Evolutionary conservation across 805 yeast species (phyloP).

Genomic region (Kodamaea laetipori): DNA sequence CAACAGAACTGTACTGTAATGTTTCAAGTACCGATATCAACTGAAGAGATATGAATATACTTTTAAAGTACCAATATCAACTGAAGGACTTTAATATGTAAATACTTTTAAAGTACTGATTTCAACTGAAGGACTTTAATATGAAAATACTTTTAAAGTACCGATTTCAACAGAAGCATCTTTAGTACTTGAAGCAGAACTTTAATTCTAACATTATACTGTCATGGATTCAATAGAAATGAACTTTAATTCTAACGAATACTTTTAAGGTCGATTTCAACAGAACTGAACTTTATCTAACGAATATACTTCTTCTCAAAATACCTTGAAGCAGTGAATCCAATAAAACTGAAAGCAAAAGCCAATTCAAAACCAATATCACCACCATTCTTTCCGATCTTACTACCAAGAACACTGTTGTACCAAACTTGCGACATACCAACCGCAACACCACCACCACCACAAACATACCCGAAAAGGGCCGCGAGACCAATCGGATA

Average conservation of each 20-base stretch:
- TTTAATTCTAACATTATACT: too few relatives aligned
- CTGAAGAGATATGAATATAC: not conserved
- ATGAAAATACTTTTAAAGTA: too few relatives aligned
- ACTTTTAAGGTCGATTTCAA: too few relatives aligned
- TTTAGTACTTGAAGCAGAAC: too few relatives aligned
- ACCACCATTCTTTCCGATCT: slow-evolving; percentile 70
- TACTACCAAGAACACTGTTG: slow-evolving; percentile 63
- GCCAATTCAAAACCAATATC: slow-evolving; percentile 86
- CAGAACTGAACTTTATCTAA: slow-evolving; percentile 4
- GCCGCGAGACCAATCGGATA: slow-evolving; percentile 83
- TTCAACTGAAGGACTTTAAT: too few relatives aligned
- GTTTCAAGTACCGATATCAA: not conserved
- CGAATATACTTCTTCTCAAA: slow-evolving; percentile 59
- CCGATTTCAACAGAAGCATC: too few relatives aligned
- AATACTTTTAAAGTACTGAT: too few relatives aligned
- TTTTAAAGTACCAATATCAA: too few relatives aligned
- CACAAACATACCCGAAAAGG: slow-evolving; percentile 71
- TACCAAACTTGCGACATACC: slow-evolving; percentile 92
- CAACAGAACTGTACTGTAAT: slow-evolving; percentile 9
- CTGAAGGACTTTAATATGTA: too few relatives aligned
- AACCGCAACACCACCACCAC: slow-evolving; percentile 79
- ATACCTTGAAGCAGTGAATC: slow-evolving; percentile 58
- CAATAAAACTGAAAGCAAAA: slow-evolving; percentile 63
- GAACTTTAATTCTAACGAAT: too few relatives aligned
- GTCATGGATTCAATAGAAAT: too few relatives aligned